These are phyloP conservation scores for Scutellaria baicalensis DNA, from an alignment of 257 asterid species.

Conservation along the genomic window DNA sequence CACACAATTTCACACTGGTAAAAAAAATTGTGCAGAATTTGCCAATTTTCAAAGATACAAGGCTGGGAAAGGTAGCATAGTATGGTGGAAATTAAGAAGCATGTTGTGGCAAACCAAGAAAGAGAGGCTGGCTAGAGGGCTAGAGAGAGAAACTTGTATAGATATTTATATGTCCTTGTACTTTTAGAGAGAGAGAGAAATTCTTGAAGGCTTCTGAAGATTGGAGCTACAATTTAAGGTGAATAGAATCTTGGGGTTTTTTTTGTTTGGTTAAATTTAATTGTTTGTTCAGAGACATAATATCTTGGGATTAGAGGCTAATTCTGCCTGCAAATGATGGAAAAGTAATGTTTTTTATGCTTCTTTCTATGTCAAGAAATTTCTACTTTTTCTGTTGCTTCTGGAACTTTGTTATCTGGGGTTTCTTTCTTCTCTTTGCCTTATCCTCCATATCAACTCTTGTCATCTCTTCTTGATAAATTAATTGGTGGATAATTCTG, in stretches of 20 bases:
- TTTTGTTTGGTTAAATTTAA: not conserved
- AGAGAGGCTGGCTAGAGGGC: slow-evolving; percentile 33
- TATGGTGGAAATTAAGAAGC: slow-evolving; percentile 16
- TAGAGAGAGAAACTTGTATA: slow-evolving; percentile 17
- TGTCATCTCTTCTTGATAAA: not conserved
- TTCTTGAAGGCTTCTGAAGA: slow-evolving; percentile 41
- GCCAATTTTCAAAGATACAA: slow-evolving; percentile 17
- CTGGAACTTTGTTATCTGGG: not conserved
- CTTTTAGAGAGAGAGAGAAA: slow-evolving; percentile 20
- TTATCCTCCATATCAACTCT: not conserved
- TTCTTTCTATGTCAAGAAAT: slow-evolving; percentile 15
- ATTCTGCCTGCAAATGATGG: slow-evolving; percentile 21
- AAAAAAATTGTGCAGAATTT: slow-evolving; percentile 17
- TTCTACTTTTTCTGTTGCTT: not conserved
- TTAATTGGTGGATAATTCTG: not conserved
- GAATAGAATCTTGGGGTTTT: slow-evolving; percentile 9
- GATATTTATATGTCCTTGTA: not conserved
- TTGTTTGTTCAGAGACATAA: slow-evolving; percentile 9
- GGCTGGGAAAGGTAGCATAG: not conserved
- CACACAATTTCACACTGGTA: slow-evolving; percentile 9
- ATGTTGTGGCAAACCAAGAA: slow-evolving; percentile 17
- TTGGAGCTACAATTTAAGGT: slow-evolving; percentile 41
- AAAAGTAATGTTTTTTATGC: not conserved
- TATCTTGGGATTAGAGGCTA: slow-evolving; percentile 36
- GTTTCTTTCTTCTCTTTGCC: slow-evolving; percentile 1